These are phyloP conservation scores for Cercospora janseana DNA, from an alignment of 2,329 filamentous ascomycete genomes.

Conservation along the genomic window DNA sequence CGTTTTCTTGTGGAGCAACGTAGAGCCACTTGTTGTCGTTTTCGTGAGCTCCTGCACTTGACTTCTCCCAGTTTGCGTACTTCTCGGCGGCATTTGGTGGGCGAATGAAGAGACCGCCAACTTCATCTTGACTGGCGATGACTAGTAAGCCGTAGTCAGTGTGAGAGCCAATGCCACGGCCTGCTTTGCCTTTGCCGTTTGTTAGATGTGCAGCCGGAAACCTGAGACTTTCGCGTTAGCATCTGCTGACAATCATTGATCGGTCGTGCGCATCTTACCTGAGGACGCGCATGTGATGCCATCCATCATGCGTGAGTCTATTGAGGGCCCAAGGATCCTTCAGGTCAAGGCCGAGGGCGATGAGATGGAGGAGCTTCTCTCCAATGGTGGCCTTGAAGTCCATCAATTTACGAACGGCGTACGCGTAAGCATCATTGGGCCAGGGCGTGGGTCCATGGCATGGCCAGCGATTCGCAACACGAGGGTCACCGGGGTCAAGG, in stretches of 20 bases:
- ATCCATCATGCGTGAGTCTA: slow-evolving; percentile 13
- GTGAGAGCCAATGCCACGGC: slow-evolving; percentile 17
- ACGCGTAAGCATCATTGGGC: slow-evolving; percentile 6
- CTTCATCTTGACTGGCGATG: slow-evolving; percentile 19
- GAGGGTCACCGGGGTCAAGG: slow-evolving; percentile 6
- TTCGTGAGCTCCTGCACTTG: slow-evolving; percentile 11
- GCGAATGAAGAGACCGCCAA: slow-evolving; percentile 16
- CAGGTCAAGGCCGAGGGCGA: slow-evolving; percentile 15
- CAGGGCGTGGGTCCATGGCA: slow-evolving; percentile 17
- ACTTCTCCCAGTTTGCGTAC: slow-evolving; percentile 18
- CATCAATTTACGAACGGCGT: slow-evolving; percentile 15
- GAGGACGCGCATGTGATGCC: slow-evolving; percentile 19
- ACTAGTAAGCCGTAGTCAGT: slow-evolving; percentile 20
- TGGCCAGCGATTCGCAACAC: slow-evolving; percentile 11
- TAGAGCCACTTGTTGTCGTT: slow-evolving; percentile 15
- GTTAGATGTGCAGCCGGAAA: slow-evolving; percentile 11
- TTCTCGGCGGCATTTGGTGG: slow-evolving; percentile 11
- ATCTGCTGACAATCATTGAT: background rate
- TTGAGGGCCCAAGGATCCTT: slow-evolving; percentile 5
- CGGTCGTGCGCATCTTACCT: background rate
- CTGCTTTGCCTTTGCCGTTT: slow-evolving; percentile 18
- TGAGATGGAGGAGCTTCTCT: slow-evolving; percentile 16
- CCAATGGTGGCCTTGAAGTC: slow-evolving; percentile 13
- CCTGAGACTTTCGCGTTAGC: background rate
- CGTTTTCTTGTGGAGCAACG: slow-evolving; percentile 10